Evolutionary conservation across 495 filamentous ascomycete species (phyloP), one percentile per base, ranked within the genome.

Genomic region (Polyplosphaeria fusca): DNA sequence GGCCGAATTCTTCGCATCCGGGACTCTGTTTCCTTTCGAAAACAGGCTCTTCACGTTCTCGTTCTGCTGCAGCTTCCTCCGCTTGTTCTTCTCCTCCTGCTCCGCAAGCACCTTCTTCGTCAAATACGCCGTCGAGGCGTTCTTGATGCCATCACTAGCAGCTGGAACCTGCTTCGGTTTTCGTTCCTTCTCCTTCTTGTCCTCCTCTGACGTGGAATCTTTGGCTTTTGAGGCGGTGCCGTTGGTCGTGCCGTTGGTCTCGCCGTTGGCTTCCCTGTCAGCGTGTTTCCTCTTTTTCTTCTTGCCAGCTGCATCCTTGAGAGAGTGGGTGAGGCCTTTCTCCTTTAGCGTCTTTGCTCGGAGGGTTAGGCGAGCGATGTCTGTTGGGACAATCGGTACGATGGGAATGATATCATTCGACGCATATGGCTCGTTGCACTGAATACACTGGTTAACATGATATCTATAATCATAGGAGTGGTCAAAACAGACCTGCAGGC

Each of bases 61-160:
- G 70, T 83, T 91, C 44, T 75, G 67, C 55, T 76, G 79, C 56
- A 89, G 63, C 68, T 88, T 95, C 40, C 89, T 79, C 54, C 84
- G 74, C 69, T 94, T 96, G 43, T 88, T 88, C 56, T 79, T 81
- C 65, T 86, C 83, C 43, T 89, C 85, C 67, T 96, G 86, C 56
- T 96, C 93, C 7, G 85, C 84, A 7, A 96, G 67, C 0, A 98
- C 91, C 58, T 81, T 89, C 0, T 86, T 87, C 4, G 93, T 94
- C 19, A 97, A 70, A 11, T 82, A 84, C 0, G 92, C 90, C 4
- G 93, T 92, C 14, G 87, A 80, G 2, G 88, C 77, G 62, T 96
- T 91, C 68, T 94, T 93, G 68, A 97, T 95, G 23, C 81, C 77
- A 50, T 72, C 74, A 26, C 23, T 52, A 25, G 27, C 9, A 9